phyloP scores from a whole-genome alignment of 2,329 filamentous ascomycete species.

The Aspergillus piperis region DNA sequence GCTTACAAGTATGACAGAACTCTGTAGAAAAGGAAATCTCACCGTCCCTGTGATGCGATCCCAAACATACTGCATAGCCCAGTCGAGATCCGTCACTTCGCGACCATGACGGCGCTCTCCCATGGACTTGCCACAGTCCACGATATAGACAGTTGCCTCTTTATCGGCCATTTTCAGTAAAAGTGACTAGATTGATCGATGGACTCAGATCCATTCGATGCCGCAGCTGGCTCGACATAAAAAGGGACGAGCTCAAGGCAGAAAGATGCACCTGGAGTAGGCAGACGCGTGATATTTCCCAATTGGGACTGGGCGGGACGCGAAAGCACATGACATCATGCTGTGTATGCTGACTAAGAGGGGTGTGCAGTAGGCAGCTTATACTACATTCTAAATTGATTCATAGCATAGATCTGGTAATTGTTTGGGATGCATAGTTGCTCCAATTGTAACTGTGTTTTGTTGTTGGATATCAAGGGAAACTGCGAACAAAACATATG shows the following conservation, averaged over 20 bases:
- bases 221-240: slow-evolving; percentile 4
- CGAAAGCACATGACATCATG: slow-evolving; percentile 45
- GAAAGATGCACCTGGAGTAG: slow-evolving; percentile 25
- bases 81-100: slow-evolving; percentile 79
- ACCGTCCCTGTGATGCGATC: slow-evolving; percentile 82
- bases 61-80: slow-evolving; percentile 89
- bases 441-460: no score
- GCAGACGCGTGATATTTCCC: slow-evolving; percentile 47
- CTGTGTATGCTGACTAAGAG: no score
- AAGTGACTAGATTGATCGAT: not conserved
- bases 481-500: no score
- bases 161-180: slow-evolving; percentile 77
- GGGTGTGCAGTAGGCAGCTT: no score
- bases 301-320: slow-evolving; percentile 34
- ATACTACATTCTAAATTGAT: no score
- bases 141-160: slow-evolving; percentile 86
- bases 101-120: slow-evolving; percentile 70
- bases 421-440: no score
- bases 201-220: not conserved
- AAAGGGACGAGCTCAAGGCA: slow-evolving; percentile 14
- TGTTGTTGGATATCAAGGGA: no score
- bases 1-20: not conserved
- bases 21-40: slow-evolving; percentile 28
- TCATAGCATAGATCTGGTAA: no score
- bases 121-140: slow-evolving; percentile 90